Base-by-base conservation (phyloP, 2,329 filamentous ascomycete genomes). In the Phyllosticta citrichinensis region DNA sequence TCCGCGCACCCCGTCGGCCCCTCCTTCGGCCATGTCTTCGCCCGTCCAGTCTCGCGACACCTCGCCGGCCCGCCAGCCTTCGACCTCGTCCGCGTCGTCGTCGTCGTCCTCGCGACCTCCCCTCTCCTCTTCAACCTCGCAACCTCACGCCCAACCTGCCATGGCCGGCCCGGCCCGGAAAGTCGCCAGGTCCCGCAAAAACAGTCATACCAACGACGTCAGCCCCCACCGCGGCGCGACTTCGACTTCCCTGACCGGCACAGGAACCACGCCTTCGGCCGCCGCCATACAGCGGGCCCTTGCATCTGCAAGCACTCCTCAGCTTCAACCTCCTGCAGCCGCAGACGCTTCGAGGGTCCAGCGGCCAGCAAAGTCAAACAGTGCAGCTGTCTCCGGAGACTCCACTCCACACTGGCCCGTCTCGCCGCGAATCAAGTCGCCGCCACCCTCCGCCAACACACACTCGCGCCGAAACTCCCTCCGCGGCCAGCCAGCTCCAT, bases 401-500 rank as follows among this genome's bases (percentile, higher is more conserved):
- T 77, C 68, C 62, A 81, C 81, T 58, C 84, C 84, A 64, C 83
- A 87, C 74, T 93, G 89, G 88, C 88, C 89, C 25, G 76, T 87
- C 63, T 92, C 89, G 55, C 89, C 89, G 54, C 83, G 89, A 64
- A 73, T 94, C 65, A 88, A 87, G 71, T 91, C 89, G 8, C 89
- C 89, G 60, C 88, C 89, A 20, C 88, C 88, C 12, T 70, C 77
- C 47, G 64, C 68, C 19, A 67, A 67, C 58, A 72, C 74, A 3
- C 74, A 70, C 57, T 78, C 76, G 30, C 72, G 77, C 70, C 70
- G 74, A 60, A 76, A 76, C 63, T 79, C 77, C 17, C 67, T 75
- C 12, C 65, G 57, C 47, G 60, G 60, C 25, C 63, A 60, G 51
- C 40, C 77, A 78, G 66, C 69, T 75, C 59, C 67, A 24, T 53